Conservation (phyloP, 176 grass and related monocot species). For the Dendrocalamus sinicus region DNA sequence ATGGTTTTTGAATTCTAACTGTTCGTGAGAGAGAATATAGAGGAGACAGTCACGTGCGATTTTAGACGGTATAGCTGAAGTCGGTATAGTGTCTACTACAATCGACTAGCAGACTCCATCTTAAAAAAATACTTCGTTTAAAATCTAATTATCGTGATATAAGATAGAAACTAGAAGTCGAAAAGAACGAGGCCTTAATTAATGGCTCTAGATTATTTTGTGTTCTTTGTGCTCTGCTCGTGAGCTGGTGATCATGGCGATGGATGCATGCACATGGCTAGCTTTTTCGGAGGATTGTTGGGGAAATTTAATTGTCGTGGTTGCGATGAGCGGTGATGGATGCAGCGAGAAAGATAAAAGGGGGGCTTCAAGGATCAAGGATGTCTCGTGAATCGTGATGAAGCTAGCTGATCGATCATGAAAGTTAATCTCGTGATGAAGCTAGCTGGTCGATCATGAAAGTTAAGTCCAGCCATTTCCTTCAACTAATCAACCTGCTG, state of each 20-base stretch:
- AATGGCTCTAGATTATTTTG: background rate
- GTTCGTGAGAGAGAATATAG: too few relatives aligned
- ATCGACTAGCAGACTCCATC: too few relatives aligned
- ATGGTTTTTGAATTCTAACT: too few relatives aligned
- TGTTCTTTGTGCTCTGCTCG: conserved; percentile 6
- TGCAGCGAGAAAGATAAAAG: background rate
- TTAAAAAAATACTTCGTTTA: too few relatives aligned
- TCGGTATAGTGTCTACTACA: too few relatives aligned
- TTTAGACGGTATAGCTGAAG: too few relatives aligned
- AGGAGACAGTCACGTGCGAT: too few relatives aligned
- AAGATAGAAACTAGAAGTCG: too few relatives aligned
- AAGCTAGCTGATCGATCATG: conserved; percentile 35
- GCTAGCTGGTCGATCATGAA: conserved; percentile 40
- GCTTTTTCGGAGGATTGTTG: background rate
- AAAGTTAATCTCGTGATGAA: conserved; percentile 50
- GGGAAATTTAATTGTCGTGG: background rate
- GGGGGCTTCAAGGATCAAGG: conserved; percentile 52
- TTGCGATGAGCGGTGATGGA: too few relatives aligned
- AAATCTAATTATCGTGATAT: too few relatives aligned
- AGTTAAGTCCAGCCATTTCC: background rate
- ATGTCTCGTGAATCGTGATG: conserved; percentile 61
- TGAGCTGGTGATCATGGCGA: conserved; percentile 1
- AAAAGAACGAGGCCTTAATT: too few relatives aligned
- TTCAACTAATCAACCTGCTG: background rate
- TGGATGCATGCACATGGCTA: background rate